A percentile compares a stretch with the other conserved stretches of the same genome.
phyloP scores from a whole-genome alignment of 78 protist species.

The Carpediemonas membranifera region DNA sequence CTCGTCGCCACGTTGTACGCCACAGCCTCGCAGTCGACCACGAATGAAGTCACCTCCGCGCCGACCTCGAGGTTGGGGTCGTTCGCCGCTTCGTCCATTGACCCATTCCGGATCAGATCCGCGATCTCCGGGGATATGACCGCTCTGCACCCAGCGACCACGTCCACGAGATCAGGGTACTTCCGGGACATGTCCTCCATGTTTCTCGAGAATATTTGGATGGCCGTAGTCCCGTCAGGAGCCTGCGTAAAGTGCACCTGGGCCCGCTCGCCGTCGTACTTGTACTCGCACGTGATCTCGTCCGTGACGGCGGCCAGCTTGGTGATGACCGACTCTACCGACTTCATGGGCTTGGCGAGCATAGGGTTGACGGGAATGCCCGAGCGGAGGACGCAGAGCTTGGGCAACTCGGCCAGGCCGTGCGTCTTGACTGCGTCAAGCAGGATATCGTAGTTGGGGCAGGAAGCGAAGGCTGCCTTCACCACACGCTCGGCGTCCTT shows the following conservation, averaged over 20 bases:
- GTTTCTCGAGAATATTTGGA: constrained; percentile 46
- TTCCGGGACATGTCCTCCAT: constrained; percentile 74
- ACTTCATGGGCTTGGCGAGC: constrained; percentile 84
- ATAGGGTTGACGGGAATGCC: constrained; percentile 82
- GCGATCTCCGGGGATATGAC: background rate
- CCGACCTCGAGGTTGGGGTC: too few relatives aligned
- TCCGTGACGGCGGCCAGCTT: too few relatives aligned
- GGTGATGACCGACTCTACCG: background rate
- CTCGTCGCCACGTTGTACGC: background rate
- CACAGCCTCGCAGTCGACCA: background rate
- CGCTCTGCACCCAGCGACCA: background rate
- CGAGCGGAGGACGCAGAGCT: background rate
- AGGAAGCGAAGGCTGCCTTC: too few relatives aligned
- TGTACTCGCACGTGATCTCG: constrained; percentile 85
- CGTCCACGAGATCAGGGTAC: constrained; percentile 74
- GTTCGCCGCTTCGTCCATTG: background rate
- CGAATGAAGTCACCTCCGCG: too few relatives aligned
- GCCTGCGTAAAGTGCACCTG: constrained; percentile 40
- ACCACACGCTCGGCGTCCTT: background rate
- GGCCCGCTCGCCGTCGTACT: constrained; percentile 94
- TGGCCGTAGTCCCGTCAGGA: background rate
- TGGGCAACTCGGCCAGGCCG: too few relatives aligned
- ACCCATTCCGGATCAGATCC: background rate
- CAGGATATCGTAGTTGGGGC: background rate
- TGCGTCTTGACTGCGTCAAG: background rate